These are phyloP conservation scores for Beauveria rudraprayagi DNA, from an alignment of 2,329 filamentous ascomycete genomes.

Conservation along the genomic window DNA sequence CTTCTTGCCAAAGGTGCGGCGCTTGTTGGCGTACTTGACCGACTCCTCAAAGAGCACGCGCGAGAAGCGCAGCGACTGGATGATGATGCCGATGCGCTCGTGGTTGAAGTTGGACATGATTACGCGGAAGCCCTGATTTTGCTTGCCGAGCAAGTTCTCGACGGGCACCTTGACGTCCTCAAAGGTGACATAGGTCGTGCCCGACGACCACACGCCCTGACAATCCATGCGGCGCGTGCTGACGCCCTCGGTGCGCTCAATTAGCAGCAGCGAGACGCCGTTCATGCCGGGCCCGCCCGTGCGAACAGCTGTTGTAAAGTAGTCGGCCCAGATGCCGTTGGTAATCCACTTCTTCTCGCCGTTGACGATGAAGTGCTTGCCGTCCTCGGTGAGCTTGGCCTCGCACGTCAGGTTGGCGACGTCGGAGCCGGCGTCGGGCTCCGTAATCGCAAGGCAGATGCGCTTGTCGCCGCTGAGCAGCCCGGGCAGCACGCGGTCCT, in stretches of 20 bases:
- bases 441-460: conserved; percentile 94
- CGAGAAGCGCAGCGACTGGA: conserved; percentile 90
- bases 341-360: conserved; percentile 99
- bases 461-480: conserved; percentile 91
- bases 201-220: conserved; percentile 91
- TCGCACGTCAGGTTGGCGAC: conserved; percentile 94
- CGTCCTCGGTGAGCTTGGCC: conserved; percentile 88
- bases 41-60: conserved; percentile 96
- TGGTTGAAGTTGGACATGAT: conserved; percentile 99
- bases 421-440: conserved; percentile 90
- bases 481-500: conserved; percentile 80
- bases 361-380: conserved; percentile 99
- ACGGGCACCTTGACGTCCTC: conserved; percentile 99
- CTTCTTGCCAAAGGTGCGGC: conserved; percentile 90
- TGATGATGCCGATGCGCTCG: conserved; percentile 97
- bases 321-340: conserved; percentile 93
- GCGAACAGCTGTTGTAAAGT: conserved; percentile 94
- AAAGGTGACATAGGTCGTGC: conserved; percentile 95
- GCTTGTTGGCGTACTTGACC: conserved; percentile 95
- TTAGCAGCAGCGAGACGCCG: conserved; percentile 81
- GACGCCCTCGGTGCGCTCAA: conserved; percentile 84
- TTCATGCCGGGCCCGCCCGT: conserved; percentile 88
- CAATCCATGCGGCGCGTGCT: conserved; percentile 95
- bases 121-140: conserved; percentile 96
- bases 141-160: conserved; percentile 96